A percentile compares a stretch with the other conserved stretches of the same genome.
phyloP scores from a whole-genome alignment of 139 green algal species.

The Micromonas commoda region DNA sequence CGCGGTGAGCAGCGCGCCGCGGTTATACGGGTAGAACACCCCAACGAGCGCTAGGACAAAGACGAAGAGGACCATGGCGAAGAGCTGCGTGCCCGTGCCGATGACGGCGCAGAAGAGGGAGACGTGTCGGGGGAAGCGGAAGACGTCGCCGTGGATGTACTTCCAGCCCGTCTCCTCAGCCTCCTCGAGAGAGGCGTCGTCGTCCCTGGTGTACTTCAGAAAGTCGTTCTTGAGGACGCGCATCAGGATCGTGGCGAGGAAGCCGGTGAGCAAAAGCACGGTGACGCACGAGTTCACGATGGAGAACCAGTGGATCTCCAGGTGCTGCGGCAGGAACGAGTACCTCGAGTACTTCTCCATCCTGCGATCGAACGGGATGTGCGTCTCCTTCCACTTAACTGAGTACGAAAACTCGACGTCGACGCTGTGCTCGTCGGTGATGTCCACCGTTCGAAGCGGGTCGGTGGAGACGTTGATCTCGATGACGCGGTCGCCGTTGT shows the following conservation, averaged over 20 bases:
- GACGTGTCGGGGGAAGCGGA: slow-evolving; percentile 46
- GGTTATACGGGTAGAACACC: slow-evolving; percentile 59
- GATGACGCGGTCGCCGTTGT: slow-evolving; percentile 54
- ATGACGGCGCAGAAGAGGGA: slow-evolving; percentile 44
- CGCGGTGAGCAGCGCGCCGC: slow-evolving; percentile 47
- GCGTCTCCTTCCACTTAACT: slow-evolving; percentile 49
- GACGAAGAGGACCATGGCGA: slow-evolving; percentile 44
- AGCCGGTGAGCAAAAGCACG: slow-evolving; percentile 52
- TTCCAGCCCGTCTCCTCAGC: slow-evolving; percentile 57
- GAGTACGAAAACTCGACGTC: slow-evolving; percentile 48
- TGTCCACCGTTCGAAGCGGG: slow-evolving; percentile 45
- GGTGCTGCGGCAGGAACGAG: slow-evolving; percentile 54
- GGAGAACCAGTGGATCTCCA: slow-evolving; percentile 61
- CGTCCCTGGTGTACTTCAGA: slow-evolving; percentile 51
- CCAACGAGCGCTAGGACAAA: slow-evolving; percentile 50
- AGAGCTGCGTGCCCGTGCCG: slow-evolving; percentile 49
- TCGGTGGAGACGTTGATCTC: slow-evolving; percentile 85
- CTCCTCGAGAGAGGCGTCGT: slow-evolving; percentile 43
- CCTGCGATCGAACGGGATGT: slow-evolving; percentile 42
- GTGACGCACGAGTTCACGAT: slow-evolving; percentile 56
- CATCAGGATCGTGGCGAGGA: slow-evolving; percentile 55
- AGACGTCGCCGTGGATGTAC: slow-evolving; percentile 57
- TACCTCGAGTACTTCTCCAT: slow-evolving; percentile 54
- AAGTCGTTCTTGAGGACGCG: slow-evolving; percentile 59
- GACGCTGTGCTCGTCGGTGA: slow-evolving; percentile 40